phyloP scores from a whole-genome alignment of 129 eudicot genomes.

The Pulicaria dysenterica region DNA sequence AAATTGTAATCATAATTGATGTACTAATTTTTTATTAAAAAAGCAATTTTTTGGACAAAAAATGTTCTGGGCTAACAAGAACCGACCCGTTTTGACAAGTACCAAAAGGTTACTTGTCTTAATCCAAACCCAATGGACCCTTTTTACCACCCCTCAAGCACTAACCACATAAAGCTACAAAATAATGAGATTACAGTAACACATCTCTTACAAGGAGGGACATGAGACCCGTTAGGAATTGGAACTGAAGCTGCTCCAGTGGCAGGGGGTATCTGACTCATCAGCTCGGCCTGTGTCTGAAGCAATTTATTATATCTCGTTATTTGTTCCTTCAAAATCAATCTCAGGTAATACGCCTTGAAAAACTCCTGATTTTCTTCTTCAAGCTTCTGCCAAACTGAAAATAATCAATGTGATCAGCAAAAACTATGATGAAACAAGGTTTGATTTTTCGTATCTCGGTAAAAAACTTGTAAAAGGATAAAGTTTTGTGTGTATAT shows the following conservation, averaged over 20 bases:
- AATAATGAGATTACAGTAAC: background rate
- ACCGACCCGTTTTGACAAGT: background rate
- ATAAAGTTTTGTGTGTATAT: conserved; percentile 14
- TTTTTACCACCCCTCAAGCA: background rate
- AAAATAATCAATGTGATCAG: conserved; percentile 20
- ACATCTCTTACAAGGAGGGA: conserved; percentile 50
- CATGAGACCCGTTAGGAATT: conserved; percentile 58
- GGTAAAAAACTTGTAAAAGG: background rate
- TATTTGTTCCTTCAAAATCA: conserved; percentile 62
- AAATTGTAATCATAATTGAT: background rate
- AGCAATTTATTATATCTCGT: conserved; percentile 58
- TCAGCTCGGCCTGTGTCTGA: conserved; percentile 69
- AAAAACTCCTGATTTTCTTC: conserved; percentile 86
- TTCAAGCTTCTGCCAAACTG: conserved; percentile 97
- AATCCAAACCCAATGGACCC: background rate
- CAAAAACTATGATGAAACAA: background rate
- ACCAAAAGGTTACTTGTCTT: background rate
- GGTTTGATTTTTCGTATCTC: too few species aligned
- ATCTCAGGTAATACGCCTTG: conserved; percentile 75
- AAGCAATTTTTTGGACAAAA: background rate
- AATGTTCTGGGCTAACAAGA: background rate
- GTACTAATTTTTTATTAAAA: background rate
- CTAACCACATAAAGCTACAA: background rate
- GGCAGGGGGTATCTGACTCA: conserved; percentile 49
- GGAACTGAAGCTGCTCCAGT: conserved; percentile 54